phyloP scores from a whole-genome alignment of 2,329 filamentous ascomycete genomes.

The Dactylellina leptospora region DNA sequence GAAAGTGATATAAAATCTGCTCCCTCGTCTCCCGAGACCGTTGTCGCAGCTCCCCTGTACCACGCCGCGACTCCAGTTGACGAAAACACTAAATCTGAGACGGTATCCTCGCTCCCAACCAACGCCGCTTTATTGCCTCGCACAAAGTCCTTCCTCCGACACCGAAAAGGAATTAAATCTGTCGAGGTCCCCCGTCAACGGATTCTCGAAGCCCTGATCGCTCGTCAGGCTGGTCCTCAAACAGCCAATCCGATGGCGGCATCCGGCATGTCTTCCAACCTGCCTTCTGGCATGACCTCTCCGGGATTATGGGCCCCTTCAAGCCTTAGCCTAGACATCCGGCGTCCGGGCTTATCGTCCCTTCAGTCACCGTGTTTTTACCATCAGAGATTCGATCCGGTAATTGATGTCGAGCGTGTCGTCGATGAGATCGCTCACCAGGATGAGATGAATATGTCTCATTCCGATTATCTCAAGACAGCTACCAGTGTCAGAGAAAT shows the following conservation, averaged over 20 bases:
- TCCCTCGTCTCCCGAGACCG: conserved; percentile 41
- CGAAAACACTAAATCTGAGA: conserved; percentile 7
- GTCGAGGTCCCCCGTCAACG: conserved; percentile 50
- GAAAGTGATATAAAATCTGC: conserved; percentile 38
- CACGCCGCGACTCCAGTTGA: conserved; percentile 18
- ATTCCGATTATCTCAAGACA: conserved; percentile 92
- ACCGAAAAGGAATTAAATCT: conserved; percentile 49
- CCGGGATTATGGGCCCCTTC: conserved; percentile 37
- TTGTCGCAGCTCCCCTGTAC: conserved; percentile 32
- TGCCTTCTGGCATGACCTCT: background rate
- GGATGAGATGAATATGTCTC: conserved; percentile 85
- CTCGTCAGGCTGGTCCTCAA: conserved; percentile 48
- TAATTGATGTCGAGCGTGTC: conserved; percentile 92
- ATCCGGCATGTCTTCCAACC: conserved; percentile 4
- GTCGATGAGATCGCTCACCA: conserved; percentile 86
- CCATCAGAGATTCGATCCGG: conserved; percentile 94
- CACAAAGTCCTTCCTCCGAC: conserved; percentile 45
- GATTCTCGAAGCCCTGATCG: conserved; percentile 49
- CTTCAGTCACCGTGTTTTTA: conserved; percentile 96
- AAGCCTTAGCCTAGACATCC: conserved; percentile 58
- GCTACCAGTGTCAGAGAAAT: conserved; percentile 95
- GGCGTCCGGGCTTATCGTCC: conserved; percentile 59
- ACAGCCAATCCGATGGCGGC: conserved; percentile 50
- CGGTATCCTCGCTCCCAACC: conserved; percentile 11
- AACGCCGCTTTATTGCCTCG: conserved; percentile 26